Evolutionary conservation across 495 filamentous ascomycete genomes (phyloP).

Genomic region (Penicillium cinerascens): DNA sequence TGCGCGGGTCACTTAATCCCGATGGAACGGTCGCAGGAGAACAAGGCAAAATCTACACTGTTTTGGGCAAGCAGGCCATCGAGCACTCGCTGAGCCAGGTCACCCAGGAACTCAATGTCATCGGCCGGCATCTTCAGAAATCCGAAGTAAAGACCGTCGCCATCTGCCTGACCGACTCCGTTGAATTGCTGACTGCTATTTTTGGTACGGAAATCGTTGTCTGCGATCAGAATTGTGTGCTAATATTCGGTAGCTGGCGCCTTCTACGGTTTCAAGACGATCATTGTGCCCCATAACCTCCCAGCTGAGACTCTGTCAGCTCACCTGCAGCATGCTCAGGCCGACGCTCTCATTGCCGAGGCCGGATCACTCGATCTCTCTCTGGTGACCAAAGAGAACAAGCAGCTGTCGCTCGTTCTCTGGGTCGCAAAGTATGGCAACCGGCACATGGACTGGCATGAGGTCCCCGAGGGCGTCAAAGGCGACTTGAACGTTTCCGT

Average conservation of each 20-base stretch:
- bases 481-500: conserved; percentile 71
- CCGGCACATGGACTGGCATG: conserved; percentile 87
- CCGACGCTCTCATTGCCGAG: conserved; percentile 77
- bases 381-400: conserved; percentile 60
- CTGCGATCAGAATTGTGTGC: neutral
- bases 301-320: conserved; percentile 59
- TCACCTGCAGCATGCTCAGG: conserved; percentile 64
- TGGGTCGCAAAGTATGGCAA: conserved; percentile 94
- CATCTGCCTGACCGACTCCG: conserved; percentile 88
- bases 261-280: conserved; percentile 77
- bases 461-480: conserved; percentile 70
- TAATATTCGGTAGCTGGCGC: conserved; percentile 52
- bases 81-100: conserved; percentile 70
- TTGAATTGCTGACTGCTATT: conserved; percentile 75
- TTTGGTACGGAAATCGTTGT: conserved; percentile 52
- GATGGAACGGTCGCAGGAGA: conserved; percentile 57
- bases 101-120: conserved; percentile 80
- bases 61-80: conserved; percentile 67
- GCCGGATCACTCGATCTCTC: conserved; percentile 87
- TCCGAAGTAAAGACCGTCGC: conserved; percentile 75
- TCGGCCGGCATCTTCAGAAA: conserved; percentile 69
- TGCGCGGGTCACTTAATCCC: conserved; percentile 58
- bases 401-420: conserved; percentile 70
- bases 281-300: conserved; percentile 81
- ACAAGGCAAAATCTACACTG: conserved; percentile 74